These are phyloP conservation scores for Mycosphaerella sp. DNA, from an alignment of 2,329 filamentous ascomycete genomes.

Conservation along the genomic window DNA sequence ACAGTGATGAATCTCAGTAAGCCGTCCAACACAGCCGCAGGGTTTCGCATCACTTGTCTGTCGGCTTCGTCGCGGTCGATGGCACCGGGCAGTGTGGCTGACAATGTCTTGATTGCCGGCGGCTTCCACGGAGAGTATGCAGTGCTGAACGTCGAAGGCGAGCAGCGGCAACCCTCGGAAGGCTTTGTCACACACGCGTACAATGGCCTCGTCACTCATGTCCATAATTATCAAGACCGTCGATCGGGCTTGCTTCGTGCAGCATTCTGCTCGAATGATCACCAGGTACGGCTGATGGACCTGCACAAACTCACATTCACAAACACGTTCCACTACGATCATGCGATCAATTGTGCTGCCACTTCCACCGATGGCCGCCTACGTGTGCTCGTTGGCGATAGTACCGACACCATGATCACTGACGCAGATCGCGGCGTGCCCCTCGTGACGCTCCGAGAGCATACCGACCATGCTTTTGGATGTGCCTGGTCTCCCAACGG, in stretches of 20 bases:
- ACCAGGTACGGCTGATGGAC: conserved; percentile 49
- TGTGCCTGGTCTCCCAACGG: conserved; percentile 76
- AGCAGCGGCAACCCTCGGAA: conserved; percentile 32
- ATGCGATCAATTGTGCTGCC: conserved; percentile 66
- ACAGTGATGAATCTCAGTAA: conserved; percentile 45
- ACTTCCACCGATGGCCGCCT: conserved; percentile 65
- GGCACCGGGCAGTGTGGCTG: background rate
- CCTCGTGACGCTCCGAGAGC: conserved; percentile 49
- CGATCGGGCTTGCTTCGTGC: conserved; percentile 43
- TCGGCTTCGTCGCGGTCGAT: conserved; percentile 12
- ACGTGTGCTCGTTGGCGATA: conserved; percentile 67
- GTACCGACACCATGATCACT: conserved; percentile 57
- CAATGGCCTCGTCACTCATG: conserved; percentile 53
- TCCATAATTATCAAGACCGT: conserved; percentile 48
- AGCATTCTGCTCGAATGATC: conserved; percentile 54
- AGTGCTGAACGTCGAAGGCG: conserved; percentile 32
- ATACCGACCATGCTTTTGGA: conserved; percentile 65
- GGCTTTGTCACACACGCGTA: conserved; percentile 46
- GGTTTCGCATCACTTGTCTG: conserved; percentile 20
- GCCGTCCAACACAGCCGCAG: conserved; percentile 9
- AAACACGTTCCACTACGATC: conserved; percentile 50
- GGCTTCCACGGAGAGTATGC: conserved; percentile 54
- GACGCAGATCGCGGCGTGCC: conserved; percentile 57
- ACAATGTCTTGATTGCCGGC: conserved; percentile 43
- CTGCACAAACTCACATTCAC: conserved; percentile 53